These are phyloP conservation scores for Phyllosticta citrichinensis DNA, from an alignment of 2,329 filamentous ascomycete genomes.

Conservation along the genomic window DNA sequence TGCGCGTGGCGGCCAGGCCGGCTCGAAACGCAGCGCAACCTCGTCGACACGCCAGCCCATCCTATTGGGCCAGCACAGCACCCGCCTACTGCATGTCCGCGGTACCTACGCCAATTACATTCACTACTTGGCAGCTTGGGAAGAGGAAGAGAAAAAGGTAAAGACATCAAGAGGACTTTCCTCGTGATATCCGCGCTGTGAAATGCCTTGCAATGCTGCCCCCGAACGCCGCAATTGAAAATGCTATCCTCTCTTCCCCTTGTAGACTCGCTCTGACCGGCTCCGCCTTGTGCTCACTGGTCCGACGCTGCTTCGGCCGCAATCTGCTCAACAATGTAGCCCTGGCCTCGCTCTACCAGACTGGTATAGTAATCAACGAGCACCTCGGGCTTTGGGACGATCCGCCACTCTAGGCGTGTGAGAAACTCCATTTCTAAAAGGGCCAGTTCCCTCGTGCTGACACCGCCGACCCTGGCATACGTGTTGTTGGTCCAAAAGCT, in stretches of 20 bases:
- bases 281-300: neutral
- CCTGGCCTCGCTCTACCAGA: conserved; percentile 59
- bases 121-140: neutral
- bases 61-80: conserved; percentile 11
- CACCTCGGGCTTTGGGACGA: conserved; percentile 89
- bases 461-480: conserved; percentile 87
- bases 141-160: neutral
- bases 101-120: neutral
- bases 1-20: neutral
- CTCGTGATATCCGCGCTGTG: conserved; percentile 9
- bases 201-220: conserved; percentile 11
- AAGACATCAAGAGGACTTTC: neutral
- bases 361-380: conserved; percentile 88
- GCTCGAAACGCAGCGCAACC: neutral
- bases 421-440: conserved; percentile 89
- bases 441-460: conserved; percentile 81
- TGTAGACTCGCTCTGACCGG: neutral
- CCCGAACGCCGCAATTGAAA: conserved; percentile 6
- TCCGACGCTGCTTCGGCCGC: neutral
- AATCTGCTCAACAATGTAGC: conserved; percentile 40
- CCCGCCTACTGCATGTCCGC: neutral
- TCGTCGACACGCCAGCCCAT: neutral
- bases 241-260: conserved; percentile 6
- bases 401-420: conserved; percentile 88
- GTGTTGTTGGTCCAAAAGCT: conserved; percentile 98